phyloP scores from a whole-genome alignment of 169 alveolate species.

The Cryptosporidium viatorum region DNA sequence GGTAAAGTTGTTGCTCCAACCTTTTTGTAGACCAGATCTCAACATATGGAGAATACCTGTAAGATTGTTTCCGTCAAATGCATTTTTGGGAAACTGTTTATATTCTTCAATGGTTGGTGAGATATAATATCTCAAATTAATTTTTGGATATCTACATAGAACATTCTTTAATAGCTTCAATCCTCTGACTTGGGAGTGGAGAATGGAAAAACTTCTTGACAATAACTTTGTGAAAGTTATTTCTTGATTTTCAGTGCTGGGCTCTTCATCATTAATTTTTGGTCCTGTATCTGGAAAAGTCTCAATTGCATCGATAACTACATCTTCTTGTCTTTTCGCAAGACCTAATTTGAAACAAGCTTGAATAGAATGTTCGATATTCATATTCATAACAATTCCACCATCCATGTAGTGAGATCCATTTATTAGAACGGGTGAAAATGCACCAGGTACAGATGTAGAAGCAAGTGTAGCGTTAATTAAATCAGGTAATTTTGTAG shows the following conservation, averaged over 20 bases:
- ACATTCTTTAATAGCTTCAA: conserved; percentile 37
- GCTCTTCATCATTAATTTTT: conserved; percentile 4
- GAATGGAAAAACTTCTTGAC: conserved; percentile 54
- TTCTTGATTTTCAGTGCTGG: not conserved
- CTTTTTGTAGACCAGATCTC: conserved; percentile 49
- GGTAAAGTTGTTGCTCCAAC: conserved; percentile 56
- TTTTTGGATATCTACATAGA: conserved; percentile 45
- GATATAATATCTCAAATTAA: conserved; percentile 51
- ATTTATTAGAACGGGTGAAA: conserved; percentile 67
- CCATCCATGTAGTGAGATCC: conserved; percentile 73
- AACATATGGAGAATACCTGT: conserved; percentile 68
- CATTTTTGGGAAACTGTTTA: conserved; percentile 56
- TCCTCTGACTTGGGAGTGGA: conserved; percentile 69
- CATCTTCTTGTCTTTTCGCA: conserved; percentile 65
- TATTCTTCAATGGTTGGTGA: conserved; percentile 61
- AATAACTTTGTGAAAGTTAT: conserved; percentile 33
- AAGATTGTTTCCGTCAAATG: conserved; percentile 67
- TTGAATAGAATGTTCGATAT: conserved; percentile 52
- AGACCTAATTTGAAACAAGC: conserved; percentile 65
- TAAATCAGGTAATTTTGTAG: conserved; percentile 23
- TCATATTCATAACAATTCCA: conserved; percentile 70
- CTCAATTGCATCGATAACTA: conserved; percentile 68
- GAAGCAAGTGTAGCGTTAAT: conserved; percentile 70
- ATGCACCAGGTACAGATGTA: conserved; percentile 72
- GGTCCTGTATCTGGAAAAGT: conserved; percentile 53